A percentile compares a stretch with the other conserved stretches of the same genome.
These are phyloP conservation scores for Allantophomopsis lycopodina DNA, from an alignment of 2,329 filamentous ascomycete species.

Conservation along the genomic window DNA sequence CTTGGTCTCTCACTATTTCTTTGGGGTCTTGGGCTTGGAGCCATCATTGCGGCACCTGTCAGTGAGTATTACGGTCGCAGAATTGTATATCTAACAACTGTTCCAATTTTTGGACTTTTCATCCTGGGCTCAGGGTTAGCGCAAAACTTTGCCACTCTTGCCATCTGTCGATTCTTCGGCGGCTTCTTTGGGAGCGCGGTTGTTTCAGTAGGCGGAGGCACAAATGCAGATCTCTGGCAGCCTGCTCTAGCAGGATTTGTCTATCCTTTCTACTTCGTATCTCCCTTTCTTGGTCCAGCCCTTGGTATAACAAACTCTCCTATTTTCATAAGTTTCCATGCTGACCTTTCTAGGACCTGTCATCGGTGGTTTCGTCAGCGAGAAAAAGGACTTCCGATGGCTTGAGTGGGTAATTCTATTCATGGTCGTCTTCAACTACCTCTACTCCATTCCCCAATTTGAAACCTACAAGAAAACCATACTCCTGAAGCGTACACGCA, in stretches of 20 bases:
- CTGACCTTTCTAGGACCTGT: constrained; percentile 20
- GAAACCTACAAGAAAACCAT: constrained; percentile 10
- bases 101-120: constrained; percentile 36
- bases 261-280: constrained; percentile 3
- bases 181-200: constrained; percentile 11
- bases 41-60: constrained; percentile 42
- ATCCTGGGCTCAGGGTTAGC: constrained; percentile 35
- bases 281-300: constrained; percentile 7
- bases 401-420: constrained; percentile 7
- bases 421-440: constrained; percentile 2
- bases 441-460: constrained; percentile 3
- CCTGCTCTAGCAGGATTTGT: constrained; percentile 1
- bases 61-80: constrained; percentile 29
- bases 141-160: constrained; percentile 10
- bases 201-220: constrained; percentile 3
- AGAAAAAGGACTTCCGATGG: constrained; percentile 12
- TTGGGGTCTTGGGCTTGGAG: constrained; percentile 22
- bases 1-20: too few relatives aligned
- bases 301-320: neutral
- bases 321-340: neutral
- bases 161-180: constrained; percentile 10
- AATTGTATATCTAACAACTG: constrained; percentile 22
- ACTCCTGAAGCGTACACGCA: constrained; percentile 2
- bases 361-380: constrained; percentile 10
- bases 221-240: constrained; percentile 4